Conservation (phyloP, 306 rosid genomes). For the Elaeagnus macrophylla region DNA sequence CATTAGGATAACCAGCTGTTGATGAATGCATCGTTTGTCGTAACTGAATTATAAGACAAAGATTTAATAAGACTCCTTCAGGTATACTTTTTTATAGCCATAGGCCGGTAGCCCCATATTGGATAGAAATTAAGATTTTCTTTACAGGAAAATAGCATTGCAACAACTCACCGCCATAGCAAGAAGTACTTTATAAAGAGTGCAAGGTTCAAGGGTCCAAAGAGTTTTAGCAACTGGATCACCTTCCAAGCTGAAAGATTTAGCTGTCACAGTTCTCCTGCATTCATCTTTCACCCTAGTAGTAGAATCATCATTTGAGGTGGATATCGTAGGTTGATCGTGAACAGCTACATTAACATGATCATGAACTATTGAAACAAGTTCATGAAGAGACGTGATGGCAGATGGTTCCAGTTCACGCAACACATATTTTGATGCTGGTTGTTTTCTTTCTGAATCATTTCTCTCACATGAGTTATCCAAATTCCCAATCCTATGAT, state of each 20-base stretch:
- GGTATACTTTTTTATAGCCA: too few relatives aligned
- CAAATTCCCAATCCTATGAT: slow-evolving; percentile 22
- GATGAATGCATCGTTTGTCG: too few relatives aligned
- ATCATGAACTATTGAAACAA: slow-evolving; percentile 72
- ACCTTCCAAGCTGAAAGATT: slow-evolving; percentile 37
- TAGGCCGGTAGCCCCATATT: too few relatives aligned
- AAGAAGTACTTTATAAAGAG: slow-evolving; percentile 61
- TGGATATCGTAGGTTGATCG: slow-evolving; percentile 31
- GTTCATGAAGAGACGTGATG: slow-evolving; percentile 70
- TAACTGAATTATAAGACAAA: too few relatives aligned
- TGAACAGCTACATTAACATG: slow-evolving; percentile 30
- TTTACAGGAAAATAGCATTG: background rate
- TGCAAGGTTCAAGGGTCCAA: slow-evolving; percentile 44
- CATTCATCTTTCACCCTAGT: slow-evolving; percentile 26
- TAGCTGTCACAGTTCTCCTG: slow-evolving; percentile 21
- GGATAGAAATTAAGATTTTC: slow-evolving; percentile 8
- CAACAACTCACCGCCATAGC: slow-evolving; percentile 69
- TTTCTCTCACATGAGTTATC: slow-evolving; percentile 31
- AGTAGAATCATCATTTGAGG: slow-evolving; percentile 38
- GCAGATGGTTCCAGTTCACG: slow-evolving; percentile 51
- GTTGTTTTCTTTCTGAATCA: slow-evolving; percentile 37
- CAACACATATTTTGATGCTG: slow-evolving; percentile 26
- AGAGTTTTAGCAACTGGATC: slow-evolving; percentile 65
- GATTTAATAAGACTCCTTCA: too few relatives aligned
- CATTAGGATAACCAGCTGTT: too few relatives aligned